These are phyloP conservation scores for Penicillium bovifimosum DNA, from an alignment of 495 filamentous ascomycete genomes.

Conservation along the genomic window DNA sequence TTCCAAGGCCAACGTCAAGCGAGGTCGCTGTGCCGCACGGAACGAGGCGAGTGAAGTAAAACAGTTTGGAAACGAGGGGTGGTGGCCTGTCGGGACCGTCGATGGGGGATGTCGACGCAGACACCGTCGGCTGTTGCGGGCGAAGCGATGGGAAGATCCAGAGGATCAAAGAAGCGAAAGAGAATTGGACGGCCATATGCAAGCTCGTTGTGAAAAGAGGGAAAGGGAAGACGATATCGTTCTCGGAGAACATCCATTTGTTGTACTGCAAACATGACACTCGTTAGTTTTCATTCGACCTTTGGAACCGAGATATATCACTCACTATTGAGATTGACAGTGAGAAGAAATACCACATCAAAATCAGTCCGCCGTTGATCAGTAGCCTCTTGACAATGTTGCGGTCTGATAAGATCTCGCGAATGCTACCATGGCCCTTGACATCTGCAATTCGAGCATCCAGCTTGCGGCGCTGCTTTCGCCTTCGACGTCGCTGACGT, in stretches of 20 bases:
- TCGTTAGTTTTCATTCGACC: neutral
- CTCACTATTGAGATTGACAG: slow-evolving; percentile 90
- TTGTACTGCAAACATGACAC: slow-evolving; percentile 64
- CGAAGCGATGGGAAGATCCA: slow-evolving; percentile 80
- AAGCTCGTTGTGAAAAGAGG: slow-evolving; percentile 92
- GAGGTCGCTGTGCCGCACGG: slow-evolving; percentile 93
- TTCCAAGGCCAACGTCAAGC: slow-evolving; percentile 93
- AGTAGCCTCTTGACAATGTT: slow-evolving; percentile 61
- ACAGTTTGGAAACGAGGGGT: slow-evolving; percentile 78
- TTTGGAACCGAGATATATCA: slow-evolving; percentile 1
- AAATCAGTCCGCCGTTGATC: slow-evolving; percentile 72
- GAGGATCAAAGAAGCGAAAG: slow-evolving; percentile 71
- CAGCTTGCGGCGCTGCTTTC: slow-evolving; percentile 60
- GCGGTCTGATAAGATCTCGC: slow-evolving; percentile 52
- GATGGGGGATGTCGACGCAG: slow-evolving; percentile 46
- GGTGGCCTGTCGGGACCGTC: slow-evolving; percentile 44
- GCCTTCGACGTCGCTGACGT: slow-evolving; percentile 58
- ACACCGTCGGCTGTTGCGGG: slow-evolving; percentile 49
- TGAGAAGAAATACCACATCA: slow-evolving; percentile 91
- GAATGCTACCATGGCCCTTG: slow-evolving; percentile 23
- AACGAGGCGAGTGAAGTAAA: slow-evolving; percentile 87
- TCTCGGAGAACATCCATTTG: slow-evolving; percentile 98
- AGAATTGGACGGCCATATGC: slow-evolving; percentile 96
- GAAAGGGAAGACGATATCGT: slow-evolving; percentile 83
- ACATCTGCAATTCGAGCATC: slow-evolving; percentile 66